Evolutionary conservation across 208 protist species (phyloP).

Genomic region (Herpetomonas tarakana): DNA sequence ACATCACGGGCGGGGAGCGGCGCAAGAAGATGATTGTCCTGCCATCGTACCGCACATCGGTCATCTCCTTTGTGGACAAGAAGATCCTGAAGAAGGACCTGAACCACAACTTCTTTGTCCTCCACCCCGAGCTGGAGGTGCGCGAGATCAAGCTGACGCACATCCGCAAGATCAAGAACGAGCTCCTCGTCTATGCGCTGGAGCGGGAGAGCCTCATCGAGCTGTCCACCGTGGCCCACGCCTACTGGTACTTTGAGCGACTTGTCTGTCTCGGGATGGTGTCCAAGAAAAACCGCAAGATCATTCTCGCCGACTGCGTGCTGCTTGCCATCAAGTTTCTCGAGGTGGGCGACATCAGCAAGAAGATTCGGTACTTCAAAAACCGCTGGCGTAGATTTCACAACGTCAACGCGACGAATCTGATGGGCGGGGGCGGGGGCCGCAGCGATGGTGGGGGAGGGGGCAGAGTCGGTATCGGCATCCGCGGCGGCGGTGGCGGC

Average conservation of each 20-base stretch:
- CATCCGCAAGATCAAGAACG: conserved; percentile 62
- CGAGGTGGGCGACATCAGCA: conserved; percentile 67
- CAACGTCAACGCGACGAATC: conserved; percentile 11
- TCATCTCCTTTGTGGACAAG: conserved; percentile 82
- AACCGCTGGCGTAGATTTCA: conserved; percentile 55
- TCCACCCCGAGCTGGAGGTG: conserved; percentile 81
- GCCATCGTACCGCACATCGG: conserved; percentile 68
- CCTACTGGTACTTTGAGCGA: conserved; percentile 89
- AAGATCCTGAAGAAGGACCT: conserved; percentile 86
- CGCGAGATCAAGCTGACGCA: conserved; percentile 83
- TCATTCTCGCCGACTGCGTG: conserved; percentile 62
- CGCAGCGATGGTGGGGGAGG: neutral
- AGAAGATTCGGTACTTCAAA: conserved; percentile 74
- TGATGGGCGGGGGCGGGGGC: conserved; percentile 9
- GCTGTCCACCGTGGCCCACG: conserved; percentile 65
- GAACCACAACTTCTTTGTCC: conserved; percentile 84
- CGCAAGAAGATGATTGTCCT: conserved; percentile 77
- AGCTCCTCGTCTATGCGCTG: conserved; percentile 70
- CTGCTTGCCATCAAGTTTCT: conserved; percentile 82
- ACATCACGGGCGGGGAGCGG: conserved; percentile 84
- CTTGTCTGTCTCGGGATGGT: conserved; percentile 79
- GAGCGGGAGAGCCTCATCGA: conserved; percentile 68
- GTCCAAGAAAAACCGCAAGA: conserved; percentile 71
- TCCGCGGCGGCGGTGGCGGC: conserved; percentile 15
- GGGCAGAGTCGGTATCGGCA: neutral